Evolutionary conservation across 305 asterid species (phyloP).

Genomic region (Solanum hybrid): DNA sequence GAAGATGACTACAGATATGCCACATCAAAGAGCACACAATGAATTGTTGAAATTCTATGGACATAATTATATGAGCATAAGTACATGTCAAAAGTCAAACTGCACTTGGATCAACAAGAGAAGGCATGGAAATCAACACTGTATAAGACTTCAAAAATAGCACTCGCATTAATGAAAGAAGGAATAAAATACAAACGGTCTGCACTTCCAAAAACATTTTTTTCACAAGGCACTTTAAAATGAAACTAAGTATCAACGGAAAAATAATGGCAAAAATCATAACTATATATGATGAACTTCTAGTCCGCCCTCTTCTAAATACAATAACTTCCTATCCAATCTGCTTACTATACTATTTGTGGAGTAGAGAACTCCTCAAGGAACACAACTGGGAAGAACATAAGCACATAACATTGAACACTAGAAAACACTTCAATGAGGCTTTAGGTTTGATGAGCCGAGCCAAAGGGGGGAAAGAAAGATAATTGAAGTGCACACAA

Average conservation of each 20-base stretch:
- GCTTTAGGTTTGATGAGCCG: not conserved
- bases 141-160: not conserved
- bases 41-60: not conserved
- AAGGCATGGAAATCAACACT: not conserved
- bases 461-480: not conserved
- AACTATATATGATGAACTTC: not conserved
- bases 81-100: not conserved
- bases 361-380: not conserved
- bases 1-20: not conserved
- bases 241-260: not conserved
- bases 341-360: not conserved
- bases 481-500: not conserved
- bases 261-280: not conserved
- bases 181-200: not conserved
- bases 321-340: not conserved
- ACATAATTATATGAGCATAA: not conserved
- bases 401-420: not conserved
- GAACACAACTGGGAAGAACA: not conserved
- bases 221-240: not conserved
- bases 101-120: not conserved
- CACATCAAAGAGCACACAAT: not conserved
- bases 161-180: not conserved
- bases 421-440: not conserved
- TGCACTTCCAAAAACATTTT: not conserved
- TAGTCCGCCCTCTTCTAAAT: not conserved